phyloP scores from a whole-genome alignment of 129 eudicot species.

The Solidago caesia region DNA sequence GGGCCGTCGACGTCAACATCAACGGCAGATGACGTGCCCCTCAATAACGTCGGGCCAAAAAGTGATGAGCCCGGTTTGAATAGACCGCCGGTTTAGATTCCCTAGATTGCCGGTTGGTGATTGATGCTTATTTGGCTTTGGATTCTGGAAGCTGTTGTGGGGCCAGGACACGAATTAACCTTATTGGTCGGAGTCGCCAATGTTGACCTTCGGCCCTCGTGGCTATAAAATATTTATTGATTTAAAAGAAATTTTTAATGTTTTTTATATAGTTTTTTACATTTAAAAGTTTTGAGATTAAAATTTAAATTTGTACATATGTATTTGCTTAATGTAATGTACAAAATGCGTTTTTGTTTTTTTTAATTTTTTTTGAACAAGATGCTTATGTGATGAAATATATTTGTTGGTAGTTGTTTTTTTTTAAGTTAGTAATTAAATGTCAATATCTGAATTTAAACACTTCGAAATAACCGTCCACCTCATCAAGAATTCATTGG shows the following conservation, averaged over 20 bases:
- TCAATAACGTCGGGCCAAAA: conserved; percentile 45
- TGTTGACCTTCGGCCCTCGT: conserved; percentile 18
- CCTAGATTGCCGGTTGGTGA: conserved; percentile 1
- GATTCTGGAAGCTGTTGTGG: neutral
- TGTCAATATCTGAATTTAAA: too few relatives aligned
- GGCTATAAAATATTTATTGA: conserved; percentile 15
- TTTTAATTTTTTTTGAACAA: too few relatives aligned
- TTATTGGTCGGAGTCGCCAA: conserved; percentile 22
- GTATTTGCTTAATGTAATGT: too few relatives aligned
- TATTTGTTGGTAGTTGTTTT: too few relatives aligned
- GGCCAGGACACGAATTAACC: conserved; percentile 17
- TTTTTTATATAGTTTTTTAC: too few relatives aligned
- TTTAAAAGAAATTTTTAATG: neutral
- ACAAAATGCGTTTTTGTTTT: too few relatives aligned
- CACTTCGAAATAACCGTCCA: too few relatives aligned
- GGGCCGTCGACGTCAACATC: conserved; percentile 46
- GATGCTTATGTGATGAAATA: too few relatives aligned
- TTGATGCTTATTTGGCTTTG: conserved; percentile 19
- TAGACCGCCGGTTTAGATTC: conserved; percentile 56
- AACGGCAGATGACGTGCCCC: conserved; percentile 36
- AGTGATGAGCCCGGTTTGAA: conserved; percentile 45
- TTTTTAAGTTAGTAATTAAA: too few relatives aligned
- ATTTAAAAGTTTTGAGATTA: too few relatives aligned
- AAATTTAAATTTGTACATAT: too few relatives aligned
- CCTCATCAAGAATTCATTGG: too few relatives aligned